Base-by-base conservation (phyloP, 768 basidiomycete species). In the Epithele typhae region DNA sequence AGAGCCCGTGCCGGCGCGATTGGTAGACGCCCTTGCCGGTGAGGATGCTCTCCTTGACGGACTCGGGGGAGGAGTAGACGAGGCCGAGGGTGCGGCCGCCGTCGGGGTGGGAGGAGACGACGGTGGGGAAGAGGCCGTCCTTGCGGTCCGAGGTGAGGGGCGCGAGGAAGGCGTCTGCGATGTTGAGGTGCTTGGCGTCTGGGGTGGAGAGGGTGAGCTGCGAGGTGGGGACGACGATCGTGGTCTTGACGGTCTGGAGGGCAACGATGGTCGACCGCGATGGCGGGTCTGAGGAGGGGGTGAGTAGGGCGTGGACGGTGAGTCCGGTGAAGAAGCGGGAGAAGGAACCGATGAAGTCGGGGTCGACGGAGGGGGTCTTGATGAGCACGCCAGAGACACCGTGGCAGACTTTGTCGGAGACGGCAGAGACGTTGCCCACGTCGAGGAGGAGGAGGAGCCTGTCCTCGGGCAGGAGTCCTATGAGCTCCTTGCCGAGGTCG, bases 21-120 rank as follows among this genome's bases (percentile, higher is more conserved):
- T 97, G 93, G 63, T 99, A 99, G 11, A 95, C 85, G 14, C 96
- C 96, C 60, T 84, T 85, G 22, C 92, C 92, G 2, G 92, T 84
- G 30, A 81, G 51, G 63, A 99, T 92, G 56, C 88, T 87, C 64
- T 94, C 90, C 40, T 76, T 77, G 57, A 98, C 75, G 4, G 93
- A 95, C 56, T 87, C 83, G 42, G 65, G 58, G 18, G 95, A 98
- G 10, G 96, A 98, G 70, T 99, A 99, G 27, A 97, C 96, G 45
- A 99, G 78, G 15, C 96, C 96, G 14, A 98, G 80, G 5, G 84
- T 75, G 54, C 82, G 81, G 21, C 86, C 85, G 18, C 79, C 79
- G 52, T 87, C 77, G 1, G 66, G 57, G 40, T 69, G 64, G 1
- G 87, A 84, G 11, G 91, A 84, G 25, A 98, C 86, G 41, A 98